These are phyloP conservation scores for Mrakia gelida DNA, from an alignment of 768 basidiomycete species.

Conservation along the genomic window DNA sequence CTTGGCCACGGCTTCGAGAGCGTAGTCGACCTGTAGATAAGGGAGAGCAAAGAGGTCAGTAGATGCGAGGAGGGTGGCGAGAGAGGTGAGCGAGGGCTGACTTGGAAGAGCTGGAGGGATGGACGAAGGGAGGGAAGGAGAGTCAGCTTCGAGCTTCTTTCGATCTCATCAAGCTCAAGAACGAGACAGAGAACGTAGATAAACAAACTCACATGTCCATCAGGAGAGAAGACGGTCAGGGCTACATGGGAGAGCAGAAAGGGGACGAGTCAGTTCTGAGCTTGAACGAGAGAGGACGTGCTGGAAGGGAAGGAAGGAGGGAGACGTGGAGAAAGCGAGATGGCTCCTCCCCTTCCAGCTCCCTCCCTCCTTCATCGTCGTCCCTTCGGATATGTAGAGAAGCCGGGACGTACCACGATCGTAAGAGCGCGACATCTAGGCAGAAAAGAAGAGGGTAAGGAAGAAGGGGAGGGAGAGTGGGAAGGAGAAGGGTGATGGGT, in stretches of 20 bases:
- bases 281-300: constrained; percentile 11
- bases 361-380: neutral
- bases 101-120: constrained; percentile 62
- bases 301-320: neutral
- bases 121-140: neutral
- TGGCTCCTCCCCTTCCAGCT: neutral
- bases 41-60: constrained; percentile 29
- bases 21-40: constrained; percentile 83
- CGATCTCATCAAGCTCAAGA: neutral
- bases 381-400: neutral
- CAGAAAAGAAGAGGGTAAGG: neutral
- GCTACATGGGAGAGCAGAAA: constrained; percentile 55
- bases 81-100: constrained; percentile 43
- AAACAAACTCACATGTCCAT: constrained; percentile 69
- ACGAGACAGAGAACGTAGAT: neutral
- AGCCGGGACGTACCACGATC: constrained; percentile 68
- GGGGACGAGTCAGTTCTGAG: neutral
- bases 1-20: constrained; percentile 91
- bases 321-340: neutral
- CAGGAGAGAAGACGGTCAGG: constrained; percentile 95
- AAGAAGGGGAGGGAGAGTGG: neutral
- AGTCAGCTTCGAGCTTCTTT: constrained; percentile 15
- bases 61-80: neutral
- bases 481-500: constrained; percentile 1
- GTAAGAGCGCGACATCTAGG: constrained; percentile 69